Evolutionary conservation across 139 green algal species (phyloP).

Genomic region (Micractinium conductrix): DNA sequence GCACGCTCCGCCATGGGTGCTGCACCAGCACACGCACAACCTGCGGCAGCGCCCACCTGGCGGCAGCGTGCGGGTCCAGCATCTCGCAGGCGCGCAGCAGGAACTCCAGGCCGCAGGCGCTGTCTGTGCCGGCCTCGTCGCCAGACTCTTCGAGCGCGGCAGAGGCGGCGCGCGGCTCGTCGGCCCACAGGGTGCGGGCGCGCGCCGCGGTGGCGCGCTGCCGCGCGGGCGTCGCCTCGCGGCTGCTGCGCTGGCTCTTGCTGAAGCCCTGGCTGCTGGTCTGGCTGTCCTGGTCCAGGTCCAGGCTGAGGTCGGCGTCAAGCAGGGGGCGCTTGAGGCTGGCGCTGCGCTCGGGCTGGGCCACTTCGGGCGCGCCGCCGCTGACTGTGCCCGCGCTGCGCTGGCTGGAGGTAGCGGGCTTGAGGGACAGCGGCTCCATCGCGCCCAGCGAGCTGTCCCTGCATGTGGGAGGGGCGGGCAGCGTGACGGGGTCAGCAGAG

Average conservation of each 20-base stretch:
- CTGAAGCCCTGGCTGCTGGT: constrained; percentile 19
- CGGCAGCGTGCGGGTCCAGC: constrained; percentile 23
- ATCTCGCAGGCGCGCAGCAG: constrained; percentile 31
- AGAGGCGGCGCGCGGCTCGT: too few species aligned
- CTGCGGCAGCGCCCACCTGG: not conserved
- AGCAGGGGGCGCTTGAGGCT: constrained; percentile 28
- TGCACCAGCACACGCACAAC: too few species aligned
- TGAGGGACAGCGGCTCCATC: not conserved
- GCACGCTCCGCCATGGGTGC: too few species aligned
- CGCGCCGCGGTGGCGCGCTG: not conserved
- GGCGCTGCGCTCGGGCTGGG: not conserved
- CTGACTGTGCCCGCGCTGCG: constrained; percentile 30
- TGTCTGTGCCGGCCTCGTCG: not conserved
- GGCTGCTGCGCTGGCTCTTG: constrained; percentile 30
- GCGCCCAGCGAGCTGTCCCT: not conserved
- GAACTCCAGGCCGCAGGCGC: constrained; percentile 22
- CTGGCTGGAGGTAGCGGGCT: constrained; percentile 1
- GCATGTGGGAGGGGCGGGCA: too few species aligned
- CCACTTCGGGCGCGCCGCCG: constrained; percentile 25
- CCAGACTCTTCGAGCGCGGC: not conserved
- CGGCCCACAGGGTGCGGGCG: not conserved
- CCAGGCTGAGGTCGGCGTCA: too few species aligned
- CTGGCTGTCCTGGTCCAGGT: not conserved
- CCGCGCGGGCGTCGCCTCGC: not conserved
- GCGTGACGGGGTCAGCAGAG: too few species aligned